Conservation (phyloP, 2,329 filamentous ascomycete genomes). For the Graphilbum fragrans region DNA sequence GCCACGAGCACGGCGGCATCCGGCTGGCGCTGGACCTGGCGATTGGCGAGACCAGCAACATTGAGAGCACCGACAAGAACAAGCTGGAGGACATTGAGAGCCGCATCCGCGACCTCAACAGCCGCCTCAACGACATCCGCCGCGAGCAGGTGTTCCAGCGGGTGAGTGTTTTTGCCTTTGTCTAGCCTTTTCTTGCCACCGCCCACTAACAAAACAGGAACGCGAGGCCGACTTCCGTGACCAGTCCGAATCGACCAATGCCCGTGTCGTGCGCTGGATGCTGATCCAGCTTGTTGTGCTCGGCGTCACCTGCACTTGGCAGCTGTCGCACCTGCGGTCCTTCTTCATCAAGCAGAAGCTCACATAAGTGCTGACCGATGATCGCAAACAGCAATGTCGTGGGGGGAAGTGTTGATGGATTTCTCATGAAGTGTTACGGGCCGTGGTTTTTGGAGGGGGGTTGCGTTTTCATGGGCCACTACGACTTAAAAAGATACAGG, state of each 20-base stretch:
- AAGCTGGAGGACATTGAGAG: slow-evolving; percentile 85
- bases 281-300: slow-evolving; percentile 79
- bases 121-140: slow-evolving; percentile 74
- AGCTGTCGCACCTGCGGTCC: slow-evolving; percentile 83
- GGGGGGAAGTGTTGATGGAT: too few relatives aligned
- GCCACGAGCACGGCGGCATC: slow-evolving; percentile 54
- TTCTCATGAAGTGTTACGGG: too few relatives aligned
- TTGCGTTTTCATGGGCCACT: background rate
- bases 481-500: background rate
- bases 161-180: slow-evolving; percentile 34
- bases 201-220: slow-evolving; percentile 45
- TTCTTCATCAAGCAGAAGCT: slow-evolving; percentile 99
- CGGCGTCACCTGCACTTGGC: slow-evolving; percentile 86
- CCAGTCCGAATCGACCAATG: slow-evolving; percentile 88
- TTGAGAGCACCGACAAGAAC: slow-evolving; percentile 85
- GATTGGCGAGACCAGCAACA: slow-evolving; percentile 87
- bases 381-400: too few relatives aligned
- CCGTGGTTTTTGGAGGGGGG: too few relatives aligned
- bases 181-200: background rate
- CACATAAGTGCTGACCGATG: slow-evolving; percentile 43
- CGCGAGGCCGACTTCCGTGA: slow-evolving; percentile 96
- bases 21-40: slow-evolving; percentile 80
- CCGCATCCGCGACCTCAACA: slow-evolving; percentile 82
- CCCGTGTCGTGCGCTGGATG: slow-evolving; percentile 87
- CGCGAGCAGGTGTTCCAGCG: slow-evolving; percentile 95